Base-by-base conservation (phyloP, 331 rosid genomes). In the Malus hybrid region DNA sequence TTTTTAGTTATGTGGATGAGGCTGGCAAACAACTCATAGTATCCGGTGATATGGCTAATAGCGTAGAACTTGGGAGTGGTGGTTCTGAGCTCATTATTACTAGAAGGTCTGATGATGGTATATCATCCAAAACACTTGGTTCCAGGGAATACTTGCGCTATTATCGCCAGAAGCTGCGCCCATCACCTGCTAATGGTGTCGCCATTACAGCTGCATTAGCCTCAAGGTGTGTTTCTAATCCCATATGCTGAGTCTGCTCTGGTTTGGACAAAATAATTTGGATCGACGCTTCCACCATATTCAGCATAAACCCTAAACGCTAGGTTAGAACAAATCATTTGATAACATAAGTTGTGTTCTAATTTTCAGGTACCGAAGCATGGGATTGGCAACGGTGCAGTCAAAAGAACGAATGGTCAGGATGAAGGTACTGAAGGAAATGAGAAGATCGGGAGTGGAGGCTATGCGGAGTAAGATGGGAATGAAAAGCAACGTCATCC, bases 131-230 rank as follows among this genome's bases (percentile, higher is more conserved):
- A 87, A 84, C 89, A n/a, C 90, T 94, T 69, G 99, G 99, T 55
- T 89, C 91, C 20, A 88, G 99, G 22, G 96, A 92, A 72, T 94
- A 70, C 81, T 69, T 94, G 86, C 99, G 99, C 71, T 94, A 94
- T 60, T 94, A 94, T 83, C 96, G 97, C 73, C 99, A 94, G 82
- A 92, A 92, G 63, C 99, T 93, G 19, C 88, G 96, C 1, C 99
- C 99, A 11, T 76, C 96, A 14, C 87, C 89, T 7, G 22, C 64
- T 32, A 84, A 87, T 70, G 65, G 62, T 65, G 64, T 56, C 71
- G 87, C 91, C 44, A 77, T 94, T 18, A 80, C 89, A 53, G 97
- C 93, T 30, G 92, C 89, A 15, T 81, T 92, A 80, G 97, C 97
- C 60, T 82, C 99, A 42, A 92, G 99, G 99, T 94, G 73, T 56